Evolutionary conservation across 441 rosid species (phyloP), one percentile per base, ranked within the genome.

Genomic region (Capsella rubella): DNA sequence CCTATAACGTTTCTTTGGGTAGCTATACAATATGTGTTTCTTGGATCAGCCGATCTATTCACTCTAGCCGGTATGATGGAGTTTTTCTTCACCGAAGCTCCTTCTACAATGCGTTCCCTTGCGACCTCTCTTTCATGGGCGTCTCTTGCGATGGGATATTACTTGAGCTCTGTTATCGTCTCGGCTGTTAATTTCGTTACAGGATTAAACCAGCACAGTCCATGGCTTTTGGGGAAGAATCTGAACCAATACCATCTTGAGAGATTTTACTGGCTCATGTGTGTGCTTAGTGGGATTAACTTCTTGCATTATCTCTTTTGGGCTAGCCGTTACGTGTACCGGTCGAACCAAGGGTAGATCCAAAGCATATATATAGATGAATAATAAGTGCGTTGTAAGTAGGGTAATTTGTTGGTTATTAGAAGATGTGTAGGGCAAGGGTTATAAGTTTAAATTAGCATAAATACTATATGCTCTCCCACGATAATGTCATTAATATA

Each of bases 21-120:
- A 21, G 90, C 95, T 18, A 64, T 89, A 73, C 98, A 90, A 66
- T 90, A 87, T 73, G 55, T 92, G 82, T 89, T 92, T 80, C 91
- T 92, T 14, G 95, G 98, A 71, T 90, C 98, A 27, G 98, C 97
- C 11, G 98, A 92, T 78, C 86, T 92, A 42, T 90, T 92, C 86
- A 87, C 89, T 10, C 81, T 90, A 65, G 93, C 97, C 0, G 98
- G 95, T 25, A 86, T 87, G 97, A 86, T 92, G 95, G 97, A 92
- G 31, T 87, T 90, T 76, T 89, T 90, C 88, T 92, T 92, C 84
- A 89, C 93, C 0, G 96, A 89, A 71, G 91, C 95, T 32, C 92
- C 95, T 14, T 65, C 70, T 31, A 80, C 88, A 67, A 92, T 90
- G 98, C 87, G 96, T 74, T 92, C 97, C 12, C 82, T 92, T 77